phyloP scores from a whole-genome alignment of 2,329 filamentous ascomycete species.

The Penicillium sp. region DNA sequence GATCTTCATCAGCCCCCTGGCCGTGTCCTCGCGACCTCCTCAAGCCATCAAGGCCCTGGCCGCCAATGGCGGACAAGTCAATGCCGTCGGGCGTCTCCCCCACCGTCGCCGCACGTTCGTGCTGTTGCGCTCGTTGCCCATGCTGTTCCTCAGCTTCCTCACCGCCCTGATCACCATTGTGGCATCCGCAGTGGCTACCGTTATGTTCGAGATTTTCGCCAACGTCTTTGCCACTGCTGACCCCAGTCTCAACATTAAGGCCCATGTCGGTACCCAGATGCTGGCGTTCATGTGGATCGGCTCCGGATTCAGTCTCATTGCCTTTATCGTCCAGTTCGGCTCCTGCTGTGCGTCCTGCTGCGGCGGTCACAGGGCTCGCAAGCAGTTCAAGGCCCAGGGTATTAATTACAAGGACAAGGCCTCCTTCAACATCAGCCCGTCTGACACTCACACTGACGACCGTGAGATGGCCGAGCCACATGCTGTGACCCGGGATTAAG shows the following conservation, averaged over 20 bases:
- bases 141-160: slow-evolving; percentile 67
- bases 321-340: slow-evolving; percentile 70
- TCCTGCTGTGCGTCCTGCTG: slow-evolving; percentile 68
- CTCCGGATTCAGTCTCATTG: slow-evolving; percentile 63
- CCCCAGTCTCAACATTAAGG: slow-evolving; percentile 72
- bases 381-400: slow-evolving; percentile 28
- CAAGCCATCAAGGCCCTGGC: slow-evolving; percentile 32
- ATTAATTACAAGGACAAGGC: slow-evolving; percentile 17
- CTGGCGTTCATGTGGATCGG: slow-evolving; percentile 89
- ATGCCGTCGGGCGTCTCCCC: slow-evolving; percentile 22
- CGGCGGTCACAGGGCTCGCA: slow-evolving; percentile 39
- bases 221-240: slow-evolving; percentile 68
- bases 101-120: slow-evolving; percentile 40
- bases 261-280: slow-evolving; percentile 69
- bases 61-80: slow-evolving; percentile 6
- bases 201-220: slow-evolving; percentile 78
- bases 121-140: slow-evolving; percentile 58
- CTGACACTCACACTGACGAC: not conserved
- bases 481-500: not conserved
- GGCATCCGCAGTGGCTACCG: slow-evolving; percentile 73
- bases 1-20: slow-evolving; percentile 62
- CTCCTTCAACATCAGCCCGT: not conserved
- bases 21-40: slow-evolving; percentile 41
- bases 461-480: slow-evolving; percentile 1
- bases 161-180: slow-evolving; percentile 66